These are phyloP conservation scores for Saccharomyces pastorianus DNA, from an alignment of 1,139 yeast species.

Conservation along the genomic window DNA sequence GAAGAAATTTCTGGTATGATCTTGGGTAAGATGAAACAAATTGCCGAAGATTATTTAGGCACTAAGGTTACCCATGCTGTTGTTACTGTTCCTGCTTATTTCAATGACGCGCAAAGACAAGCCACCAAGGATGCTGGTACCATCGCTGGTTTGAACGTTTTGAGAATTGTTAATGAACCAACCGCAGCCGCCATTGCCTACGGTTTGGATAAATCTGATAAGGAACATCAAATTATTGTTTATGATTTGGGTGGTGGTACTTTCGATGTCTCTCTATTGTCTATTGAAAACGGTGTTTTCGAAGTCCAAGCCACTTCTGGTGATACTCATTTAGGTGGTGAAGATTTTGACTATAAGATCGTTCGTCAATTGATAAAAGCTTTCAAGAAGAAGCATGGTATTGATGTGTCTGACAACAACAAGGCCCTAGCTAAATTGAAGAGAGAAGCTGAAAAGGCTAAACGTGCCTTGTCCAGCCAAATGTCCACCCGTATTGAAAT, in stretches of 20 bases:
- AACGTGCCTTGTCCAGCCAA: conserved; percentile 87
- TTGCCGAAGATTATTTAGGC: conserved; percentile 88
- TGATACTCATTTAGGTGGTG: conserved; percentile 96
- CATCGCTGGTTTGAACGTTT: conserved; percentile 84
- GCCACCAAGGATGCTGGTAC: conserved; percentile 95
- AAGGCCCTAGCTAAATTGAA: conserved; percentile 83
- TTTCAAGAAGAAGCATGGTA: conserved; percentile 80
- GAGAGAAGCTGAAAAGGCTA: conserved; percentile 96
- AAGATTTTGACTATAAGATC: conserved; percentile 86
- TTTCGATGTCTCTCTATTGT: conserved; percentile 81
- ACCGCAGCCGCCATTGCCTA: conserved; percentile 96
- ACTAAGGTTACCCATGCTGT: conserved; percentile 87
- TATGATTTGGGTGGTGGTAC: conserved; percentile 98
- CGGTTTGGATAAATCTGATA: conserved; percentile 83
- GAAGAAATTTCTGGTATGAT: conserved; percentile 92
- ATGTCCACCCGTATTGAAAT: conserved; percentile 73
- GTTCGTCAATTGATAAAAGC: conserved; percentile 78
- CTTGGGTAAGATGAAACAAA: conserved; percentile 83
- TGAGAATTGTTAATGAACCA: conserved; percentile 92
- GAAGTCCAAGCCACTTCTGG: conserved; percentile 94
- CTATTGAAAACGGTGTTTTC: conserved; percentile 89
- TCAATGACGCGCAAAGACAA: conserved; percentile 95
- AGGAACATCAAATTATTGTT: conserved; percentile 70
- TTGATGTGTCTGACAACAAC: conserved; percentile 65
- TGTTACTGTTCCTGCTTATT: conserved; percentile 93